Evolutionary conservation across 2,329 filamentous ascomycete genomes (phyloP), one percentile per base, ranked within the genome.

Genomic region (Paraphoma sp.): DNA sequence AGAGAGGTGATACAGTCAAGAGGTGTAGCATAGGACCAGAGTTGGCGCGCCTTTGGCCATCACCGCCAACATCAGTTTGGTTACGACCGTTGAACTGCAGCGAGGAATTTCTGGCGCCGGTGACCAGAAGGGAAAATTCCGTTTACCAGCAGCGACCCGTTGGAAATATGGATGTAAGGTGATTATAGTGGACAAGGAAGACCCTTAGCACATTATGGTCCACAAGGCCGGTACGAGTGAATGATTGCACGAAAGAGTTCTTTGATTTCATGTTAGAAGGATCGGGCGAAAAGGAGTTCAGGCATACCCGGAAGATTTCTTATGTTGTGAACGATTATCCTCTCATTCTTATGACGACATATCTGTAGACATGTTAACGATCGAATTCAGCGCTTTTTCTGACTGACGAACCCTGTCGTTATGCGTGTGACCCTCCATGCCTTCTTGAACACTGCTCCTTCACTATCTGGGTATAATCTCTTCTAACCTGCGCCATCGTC

Each of bases 311-410:
- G 52, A 54, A 49, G 47, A 36, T 42, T 56, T 59, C 48, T 45
- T 43, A 47, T 53, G 48, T 61, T 52, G 41, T 31, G 57, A 49
- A 50, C 40, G 23, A 31, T 40, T 23, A 45, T 54, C 58, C 54
- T 64, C 42, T 58, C 33, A 54, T 54, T 53, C 53, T 60, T 59
- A 41, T 58, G 45, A 41, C 56, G 45, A 54, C 51, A 46, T 44
- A 50, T 72, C 68, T 72, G 68, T 65, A 69, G 47, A 61, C 47
- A 55, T 56, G 66, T 69, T 65, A 69, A 69, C 56, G 53, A 53
- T 48, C 59, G 56, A 55, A 64, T 57, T 56, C 50, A 56, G 62
- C 60, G 48, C 51, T 33, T 10, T 44, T 45, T 42, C 51, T 50
- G 48, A 56, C 45, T 43, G 57, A 70, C 61, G 60, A 60, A 68